Conservation (phyloP, 1,139 yeast species). For the Magnusiomyces fungicola region DNA sequence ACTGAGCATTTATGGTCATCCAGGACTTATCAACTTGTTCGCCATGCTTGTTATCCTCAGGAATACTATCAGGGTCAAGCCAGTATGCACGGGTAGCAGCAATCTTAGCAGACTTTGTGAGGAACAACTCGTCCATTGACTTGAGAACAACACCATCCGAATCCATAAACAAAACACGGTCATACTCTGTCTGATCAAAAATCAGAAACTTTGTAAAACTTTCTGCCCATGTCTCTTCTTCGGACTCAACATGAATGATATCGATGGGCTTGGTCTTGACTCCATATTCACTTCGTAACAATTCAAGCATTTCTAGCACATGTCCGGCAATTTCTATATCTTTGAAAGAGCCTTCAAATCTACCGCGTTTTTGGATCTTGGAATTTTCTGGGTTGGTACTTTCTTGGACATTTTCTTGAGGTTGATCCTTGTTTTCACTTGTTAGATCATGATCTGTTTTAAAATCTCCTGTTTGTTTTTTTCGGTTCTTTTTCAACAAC, state of each 20-base stretch:
- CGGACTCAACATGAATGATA: conserved; percentile 21
- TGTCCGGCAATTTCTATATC: not conserved
- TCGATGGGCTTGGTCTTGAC: conserved; percentile 28
- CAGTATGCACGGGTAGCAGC: conserved; percentile 35
- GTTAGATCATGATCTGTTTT: no score
- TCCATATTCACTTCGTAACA: conserved; percentile 2
- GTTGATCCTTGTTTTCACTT: no score
- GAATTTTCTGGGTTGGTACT: no score
- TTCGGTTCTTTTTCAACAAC: not conserved
- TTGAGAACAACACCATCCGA: conserved; percentile 32
- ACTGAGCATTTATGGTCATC: conserved; percentile 38
- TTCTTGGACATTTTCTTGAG: no score
- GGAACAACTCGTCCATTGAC: conserved; percentile 42
- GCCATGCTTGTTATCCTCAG: not conserved
- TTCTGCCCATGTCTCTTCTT: conserved; percentile 35
- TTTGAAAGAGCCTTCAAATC: not conserved
- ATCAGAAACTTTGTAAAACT: conserved; percentile 44
- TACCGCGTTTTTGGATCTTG: not conserved
- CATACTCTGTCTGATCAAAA: conserved; percentile 41
- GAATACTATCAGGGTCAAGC: conserved; percentile 5
- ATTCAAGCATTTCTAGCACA: not conserved
- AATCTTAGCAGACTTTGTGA: conserved; percentile 36
- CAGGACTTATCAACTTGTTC: conserved; percentile 10
- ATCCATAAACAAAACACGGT: conserved; percentile 41
- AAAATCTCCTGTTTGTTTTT: not conserved